A percentile compares a stretch with the other conserved stretches of the same genome.
Conservation (phyloP, 2,329 filamentous ascomycete genomes). For the Teratosphaeria destructans region DNA sequence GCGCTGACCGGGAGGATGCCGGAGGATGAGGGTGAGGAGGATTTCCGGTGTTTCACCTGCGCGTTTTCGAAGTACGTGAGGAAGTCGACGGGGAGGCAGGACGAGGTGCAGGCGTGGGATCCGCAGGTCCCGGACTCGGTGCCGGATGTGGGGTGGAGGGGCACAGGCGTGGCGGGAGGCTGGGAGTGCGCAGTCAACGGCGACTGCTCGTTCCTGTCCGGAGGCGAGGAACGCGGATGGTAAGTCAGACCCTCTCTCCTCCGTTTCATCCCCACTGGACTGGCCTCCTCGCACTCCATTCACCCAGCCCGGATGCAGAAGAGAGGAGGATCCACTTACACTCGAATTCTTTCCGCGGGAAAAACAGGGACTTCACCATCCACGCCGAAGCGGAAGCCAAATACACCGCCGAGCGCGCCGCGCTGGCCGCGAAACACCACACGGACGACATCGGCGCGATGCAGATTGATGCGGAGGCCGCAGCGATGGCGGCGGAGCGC, state of each 20-base stretch:
- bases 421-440: not conserved
- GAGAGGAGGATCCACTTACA: not conserved
- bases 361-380: conserved; percentile 24
- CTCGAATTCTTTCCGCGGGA: not conserved
- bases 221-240: conserved; percentile 83
- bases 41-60: conserved; percentile 79
- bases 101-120: conserved; percentile 18
- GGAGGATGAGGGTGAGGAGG: conserved; percentile 57
- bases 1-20: conserved; percentile 71
- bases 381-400: conserved; percentile 7
- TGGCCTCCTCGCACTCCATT: not conserved
- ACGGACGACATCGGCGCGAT: not conserved
- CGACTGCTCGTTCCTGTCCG: conserved; percentile 70
- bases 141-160: conserved; percentile 45
- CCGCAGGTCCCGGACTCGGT: conserved; percentile 24
- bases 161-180: conserved; percentile 57
- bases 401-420: not conserved
- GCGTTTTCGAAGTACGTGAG: conserved; percentile 61
- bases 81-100: conserved; percentile 15
- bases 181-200: conserved; percentile 76
- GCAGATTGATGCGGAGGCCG: not conserved
- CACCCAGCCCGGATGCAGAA: not conserved
- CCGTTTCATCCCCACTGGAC: conserved; percentile 6
- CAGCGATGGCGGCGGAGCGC: not conserved
- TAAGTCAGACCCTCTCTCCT: conserved; percentile 34